Evolutionary conservation across 768 basidiomycete genomes (phyloP).

Genomic region (Tylopilus plumbeoviolaceoides): DNA sequence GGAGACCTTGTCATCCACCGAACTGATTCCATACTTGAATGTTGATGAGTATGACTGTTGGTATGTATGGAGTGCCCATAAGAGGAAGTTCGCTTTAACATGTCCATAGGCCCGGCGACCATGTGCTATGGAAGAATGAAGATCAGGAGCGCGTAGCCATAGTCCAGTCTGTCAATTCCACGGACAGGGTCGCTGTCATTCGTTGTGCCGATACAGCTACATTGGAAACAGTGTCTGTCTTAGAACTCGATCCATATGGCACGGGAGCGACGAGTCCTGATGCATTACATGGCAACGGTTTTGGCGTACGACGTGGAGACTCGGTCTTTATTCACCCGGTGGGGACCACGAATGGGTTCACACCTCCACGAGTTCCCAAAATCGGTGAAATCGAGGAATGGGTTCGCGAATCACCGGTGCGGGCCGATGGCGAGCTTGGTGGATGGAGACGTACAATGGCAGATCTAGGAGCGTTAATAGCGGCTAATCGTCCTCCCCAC

Average conservation of each 20-base stretch:
- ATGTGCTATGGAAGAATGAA: constrained; percentile 81
- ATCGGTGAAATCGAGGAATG: constrained; percentile 84
- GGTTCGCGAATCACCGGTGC: constrained; percentile 59
- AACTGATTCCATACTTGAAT: constrained; percentile 78
- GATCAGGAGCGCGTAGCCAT: constrained; percentile 62
- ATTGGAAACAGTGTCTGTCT: constrained; percentile 67
- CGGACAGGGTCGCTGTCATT: constrained; percentile 66
- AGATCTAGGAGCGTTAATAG: constrained; percentile 58
- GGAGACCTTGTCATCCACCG: constrained; percentile 57
- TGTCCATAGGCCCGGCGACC: constrained; percentile 77
- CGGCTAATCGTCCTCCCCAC: constrained; percentile 41
- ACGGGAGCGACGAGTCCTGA: constrained; percentile 47
- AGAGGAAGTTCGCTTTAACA: constrained; percentile 4
- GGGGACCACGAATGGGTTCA: constrained; percentile 69
- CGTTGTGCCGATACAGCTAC: constrained; percentile 50
- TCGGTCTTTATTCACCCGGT: constrained; percentile 75
- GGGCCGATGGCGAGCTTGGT: constrained; percentile 45
- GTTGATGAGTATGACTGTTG: constrained; percentile 92
- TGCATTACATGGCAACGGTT: constrained; percentile 48
- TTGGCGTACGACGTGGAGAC: constrained; percentile 82
- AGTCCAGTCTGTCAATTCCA: constrained; percentile 73
- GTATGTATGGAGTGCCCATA: constrained; percentile 37
- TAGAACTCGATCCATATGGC: constrained; percentile 89
- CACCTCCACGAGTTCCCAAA: constrained; percentile 66
- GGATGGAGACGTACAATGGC: constrained; percentile 75